Evolutionary conservation across 495 filamentous ascomycete genomes (phyloP), one percentile per base, ranked within the genome.

Genomic region (Annulohypoxylon maeteangense): DNA sequence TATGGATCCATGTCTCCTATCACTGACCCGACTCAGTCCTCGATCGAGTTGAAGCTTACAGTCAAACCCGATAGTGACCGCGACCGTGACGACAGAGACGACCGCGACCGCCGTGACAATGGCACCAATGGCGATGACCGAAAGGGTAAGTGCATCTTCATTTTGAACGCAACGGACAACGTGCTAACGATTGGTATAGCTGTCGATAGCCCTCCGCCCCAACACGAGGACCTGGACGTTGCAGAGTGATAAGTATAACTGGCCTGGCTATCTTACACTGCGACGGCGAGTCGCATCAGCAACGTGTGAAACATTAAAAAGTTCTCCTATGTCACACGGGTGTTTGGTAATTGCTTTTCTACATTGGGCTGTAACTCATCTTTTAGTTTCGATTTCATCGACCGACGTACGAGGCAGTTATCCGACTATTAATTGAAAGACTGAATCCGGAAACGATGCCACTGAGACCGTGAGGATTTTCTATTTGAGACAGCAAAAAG

Each of bases 181-280:
- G 23, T 51, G 47, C 69, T 81, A 50, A 80, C 68, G 45, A 70
- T 0, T n/a, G 6, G 31, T 40, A 12, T 59, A 84, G 84, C 88
- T 76, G 81, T 91, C 78, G 92, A 95, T 50, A 91, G 92, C 69
- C 90, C 93, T 53, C 87, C 91, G 63, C 91, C 94, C 58, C 90
- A 90, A 72, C 94, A 97, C 78, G 96, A 99, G 81, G 95, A 99
- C 78, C 87, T 99, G 75, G 95, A 99, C 80, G 94, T 94, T 79
- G 95, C 94, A 78, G 95, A 98, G 87, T 97, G 56, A 74, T 69
- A 74, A 74, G 65, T 70, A 74, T 70, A 62, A 34, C 56, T 25
- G 68, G 62, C 32, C 56, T 25, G 65, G 62, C 40, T 50, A 60
- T 64, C 64, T 55, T 56, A 58, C 50, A 68, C 42, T 57, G 29